A percentile compares a stretch with the other conserved stretches of the same genome.
These are phyloP conservation scores for Handroanthus guayacan DNA, from an alignment of 257 asterid species.

Conservation along the genomic window DNA sequence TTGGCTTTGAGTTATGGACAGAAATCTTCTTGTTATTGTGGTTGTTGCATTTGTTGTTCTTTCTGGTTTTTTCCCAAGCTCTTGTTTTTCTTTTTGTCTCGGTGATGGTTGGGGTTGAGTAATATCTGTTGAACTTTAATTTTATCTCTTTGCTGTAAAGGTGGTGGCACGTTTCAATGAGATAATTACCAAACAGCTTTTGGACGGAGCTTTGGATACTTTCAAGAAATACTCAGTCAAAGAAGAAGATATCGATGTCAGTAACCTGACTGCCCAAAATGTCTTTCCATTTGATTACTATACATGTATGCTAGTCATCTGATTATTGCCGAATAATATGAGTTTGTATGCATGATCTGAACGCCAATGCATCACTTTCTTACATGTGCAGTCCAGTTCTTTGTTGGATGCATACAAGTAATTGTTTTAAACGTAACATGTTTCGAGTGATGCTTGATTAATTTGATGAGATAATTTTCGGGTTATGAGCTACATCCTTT, in stretches of 20 bases:
- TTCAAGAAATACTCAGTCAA: slow-evolving; percentile 81
- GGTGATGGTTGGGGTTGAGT: background rate
- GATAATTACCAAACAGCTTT: slow-evolving; percentile 77
- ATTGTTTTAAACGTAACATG: background rate
- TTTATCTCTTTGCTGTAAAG: slow-evolving; percentile 46
- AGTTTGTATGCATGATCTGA: slow-evolving; percentile 7
- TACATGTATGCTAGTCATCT: slow-evolving; percentile 8
- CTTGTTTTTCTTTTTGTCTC: background rate
- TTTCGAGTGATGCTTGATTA: background rate
- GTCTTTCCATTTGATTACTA: slow-evolving; percentile 11
- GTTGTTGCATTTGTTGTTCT: background rate
- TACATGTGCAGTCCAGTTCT: slow-evolving; percentile 16
- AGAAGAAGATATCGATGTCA: slow-evolving; percentile 89
- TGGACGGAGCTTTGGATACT: slow-evolving; percentile 94
- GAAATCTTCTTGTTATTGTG: background rate
- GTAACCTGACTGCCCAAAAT: slow-evolving; percentile 33
- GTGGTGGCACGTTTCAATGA: slow-evolving; percentile 98
- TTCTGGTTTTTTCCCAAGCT: background rate
- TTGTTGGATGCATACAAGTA: background rate
- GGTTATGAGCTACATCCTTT: background rate
- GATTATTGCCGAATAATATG: background rate
- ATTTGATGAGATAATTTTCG: too few relatives aligned
- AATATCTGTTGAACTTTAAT: background rate
- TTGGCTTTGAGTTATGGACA: background rate
- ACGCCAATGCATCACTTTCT: background rate